Evolutionary conservation across 352 stramenopile genomes (phyloP).

Genomic region (Blastocystis sp.): DNA sequence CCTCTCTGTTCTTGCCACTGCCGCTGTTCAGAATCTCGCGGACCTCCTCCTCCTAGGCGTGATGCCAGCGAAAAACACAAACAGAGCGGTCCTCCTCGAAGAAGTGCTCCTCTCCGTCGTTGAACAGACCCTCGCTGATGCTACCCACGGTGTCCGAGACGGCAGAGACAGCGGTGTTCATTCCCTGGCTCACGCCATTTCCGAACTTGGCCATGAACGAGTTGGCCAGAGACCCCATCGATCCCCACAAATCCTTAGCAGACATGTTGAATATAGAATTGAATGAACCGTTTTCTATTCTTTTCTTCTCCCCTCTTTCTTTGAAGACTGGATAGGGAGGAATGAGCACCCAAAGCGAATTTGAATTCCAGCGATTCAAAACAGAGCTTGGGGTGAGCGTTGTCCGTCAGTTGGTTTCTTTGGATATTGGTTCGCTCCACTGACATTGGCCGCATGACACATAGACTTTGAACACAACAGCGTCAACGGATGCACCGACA

Average conservation of each 20-base stretch:
- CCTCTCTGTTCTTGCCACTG: constrained; percentile 26
- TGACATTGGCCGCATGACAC: neutral
- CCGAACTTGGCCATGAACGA: constrained; percentile 40
- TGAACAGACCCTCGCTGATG: constrained; percentile 44
- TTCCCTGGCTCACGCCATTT: constrained; percentile 50
- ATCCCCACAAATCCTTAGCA: constrained; percentile 38
- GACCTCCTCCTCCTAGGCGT: constrained; percentile 45
- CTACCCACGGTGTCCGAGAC: constrained; percentile 8
- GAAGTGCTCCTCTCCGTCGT: constrained; percentile 57
- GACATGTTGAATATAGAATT: neutral
- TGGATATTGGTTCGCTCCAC: constrained; percentile 14
- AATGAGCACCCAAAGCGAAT: constrained; percentile 12
- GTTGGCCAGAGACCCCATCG: neutral
- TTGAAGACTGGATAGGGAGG: no score
- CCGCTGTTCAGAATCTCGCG: constrained; percentile 41
- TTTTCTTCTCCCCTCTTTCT: no score
- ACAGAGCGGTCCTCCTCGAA: constrained; percentile 62
- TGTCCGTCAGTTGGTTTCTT: constrained; percentile 4
- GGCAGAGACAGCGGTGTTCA: constrained; percentile 30
- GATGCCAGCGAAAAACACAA: neutral
- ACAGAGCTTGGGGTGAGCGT: constrained; percentile 35
- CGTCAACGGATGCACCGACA: constrained; percentile 29
- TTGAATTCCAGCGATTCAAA: constrained; percentile 34
- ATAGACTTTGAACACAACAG: constrained; percentile 36
- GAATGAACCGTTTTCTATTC: no score